A percentile compares a stretch with the other conserved stretches of the same genome.
These are phyloP conservation scores for Pseudozyma pruni DNA, from an alignment of 1,284 basidiomycete genomes.

Conservation along the genomic window DNA sequence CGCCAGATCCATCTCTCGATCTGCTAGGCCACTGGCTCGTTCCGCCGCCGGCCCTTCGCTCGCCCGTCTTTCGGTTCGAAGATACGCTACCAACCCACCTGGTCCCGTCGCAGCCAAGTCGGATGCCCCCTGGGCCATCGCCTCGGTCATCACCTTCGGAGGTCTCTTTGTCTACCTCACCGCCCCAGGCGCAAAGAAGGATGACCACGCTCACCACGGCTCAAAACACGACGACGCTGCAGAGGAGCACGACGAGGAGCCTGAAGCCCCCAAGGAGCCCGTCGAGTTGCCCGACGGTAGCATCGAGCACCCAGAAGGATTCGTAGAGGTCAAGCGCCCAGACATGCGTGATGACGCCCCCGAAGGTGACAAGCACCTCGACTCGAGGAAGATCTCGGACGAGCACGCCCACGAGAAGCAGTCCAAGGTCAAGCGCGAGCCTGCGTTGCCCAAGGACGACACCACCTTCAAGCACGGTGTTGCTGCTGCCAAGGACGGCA, in stretches of 20 bases:
- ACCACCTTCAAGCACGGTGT: conserved; percentile 52
- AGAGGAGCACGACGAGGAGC: conserved; percentile 14
- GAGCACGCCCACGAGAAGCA: conserved; percentile 47
- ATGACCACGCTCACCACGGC: conserved; percentile 23
- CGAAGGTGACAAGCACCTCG: conserved; percentile 46
- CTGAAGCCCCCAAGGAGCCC: conserved; percentile 34
- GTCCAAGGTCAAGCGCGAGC: conserved; percentile 36
- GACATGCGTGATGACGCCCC: conserved; percentile 43
- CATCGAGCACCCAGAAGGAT: conserved; percentile 53
- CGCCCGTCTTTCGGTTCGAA: conserved; percentile 18
- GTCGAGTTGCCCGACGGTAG: conserved; percentile 43
- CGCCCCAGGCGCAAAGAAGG: conserved; percentile 35
- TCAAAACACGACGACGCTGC: conserved; percentile 32
- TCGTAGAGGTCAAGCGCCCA: conserved; percentile 47
- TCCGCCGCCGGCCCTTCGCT: conserved; percentile 21
- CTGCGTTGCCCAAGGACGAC: conserved; percentile 28
- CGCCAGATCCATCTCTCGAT: conserved; percentile 20
- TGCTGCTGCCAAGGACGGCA: conserved; percentile 49
- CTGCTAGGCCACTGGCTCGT: conserved; percentile 29
- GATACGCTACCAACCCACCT: conserved; percentile 22
- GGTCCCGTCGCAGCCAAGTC: conserved; percentile 10
- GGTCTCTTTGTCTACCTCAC: conserved; percentile 54
- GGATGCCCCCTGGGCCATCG: conserved; percentile 53
- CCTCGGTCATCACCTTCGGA: conserved; percentile 50
- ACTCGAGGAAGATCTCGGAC: conserved; percentile 32